Percentiles rank a stretch among this genome's conserved stretches.
phyloP scores from a whole-genome alignment of 2,329 filamentous ascomycete species.

The Verticillium longisporum region DNA sequence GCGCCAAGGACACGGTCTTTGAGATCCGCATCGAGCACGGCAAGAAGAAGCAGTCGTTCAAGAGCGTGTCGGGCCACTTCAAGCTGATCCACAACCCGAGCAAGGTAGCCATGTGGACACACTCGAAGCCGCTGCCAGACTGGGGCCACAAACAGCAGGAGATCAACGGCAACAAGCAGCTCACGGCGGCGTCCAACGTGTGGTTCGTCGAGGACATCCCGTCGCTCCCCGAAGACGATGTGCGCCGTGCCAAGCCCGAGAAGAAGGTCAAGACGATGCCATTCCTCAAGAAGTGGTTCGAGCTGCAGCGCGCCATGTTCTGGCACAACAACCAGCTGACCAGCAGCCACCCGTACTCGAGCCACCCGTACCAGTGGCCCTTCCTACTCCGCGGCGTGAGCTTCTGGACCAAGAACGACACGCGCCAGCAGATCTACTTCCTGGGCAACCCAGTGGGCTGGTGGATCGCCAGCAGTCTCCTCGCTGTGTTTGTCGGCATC shows the following conservation, averaged over 20 bases:
- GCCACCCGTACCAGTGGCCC: constrained; percentile 93
- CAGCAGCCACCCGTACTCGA: constrained; percentile 92
- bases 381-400: constrained; percentile 95
- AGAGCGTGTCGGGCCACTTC: constrained; percentile 86
- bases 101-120: constrained; percentile 99
- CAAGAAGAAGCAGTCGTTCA: constrained; percentile 77
- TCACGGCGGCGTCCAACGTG: constrained; percentile 81
- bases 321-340: constrained; percentile 98
- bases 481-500: constrained; percentile 91
- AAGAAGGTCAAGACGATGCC: constrained; percentile 76
- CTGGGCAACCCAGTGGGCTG: constrained; percentile 93
- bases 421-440: constrained; percentile 96
- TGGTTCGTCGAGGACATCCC: constrained; percentile 92
- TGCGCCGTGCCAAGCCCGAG: constrained; percentile 67
- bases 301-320: constrained; percentile 97
- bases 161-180: constrained; percentile 98
- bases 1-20: constrained; percentile 86
- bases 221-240: constrained; percentile 64
- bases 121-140: constrained; percentile 88
- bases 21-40: constrained; percentile 85
- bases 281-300: constrained; percentile 91
- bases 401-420: constrained; percentile 98
- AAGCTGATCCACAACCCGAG: constrained; percentile 92
- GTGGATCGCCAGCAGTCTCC: constrained; percentile 89
- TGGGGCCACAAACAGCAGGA: constrained; percentile 98